phyloP scores from a whole-genome alignment of 1,284 basidiomycete genomes.

The Apiotrichum sp. region DNA sequence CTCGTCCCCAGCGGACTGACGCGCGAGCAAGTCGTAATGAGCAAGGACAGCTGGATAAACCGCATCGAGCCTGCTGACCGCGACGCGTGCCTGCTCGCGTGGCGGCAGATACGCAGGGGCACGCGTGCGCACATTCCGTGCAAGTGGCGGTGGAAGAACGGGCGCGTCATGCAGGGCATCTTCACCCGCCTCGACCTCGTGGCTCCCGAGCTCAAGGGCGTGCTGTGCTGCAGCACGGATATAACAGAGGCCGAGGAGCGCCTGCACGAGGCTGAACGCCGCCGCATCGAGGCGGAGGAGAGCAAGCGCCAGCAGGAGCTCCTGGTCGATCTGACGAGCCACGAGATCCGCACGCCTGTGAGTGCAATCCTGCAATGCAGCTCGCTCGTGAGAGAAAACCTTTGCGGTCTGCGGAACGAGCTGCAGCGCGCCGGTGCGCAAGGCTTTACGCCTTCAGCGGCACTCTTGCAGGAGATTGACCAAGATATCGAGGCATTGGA shows the following conservation, averaged over 20 bases:
- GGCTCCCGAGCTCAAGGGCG: slow-evolving; percentile 23
- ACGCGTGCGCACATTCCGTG: background rate
- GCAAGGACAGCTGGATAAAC: background rate
- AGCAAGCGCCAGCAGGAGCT: slow-evolving; percentile 25
- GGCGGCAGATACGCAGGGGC: slow-evolving; percentile 1
- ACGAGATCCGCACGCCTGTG: slow-evolving; percentile 32
- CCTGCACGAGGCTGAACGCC: slow-evolving; percentile 33
- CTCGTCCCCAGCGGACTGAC: slow-evolving; percentile 12
- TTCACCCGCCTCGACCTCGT: slow-evolving; percentile 37
- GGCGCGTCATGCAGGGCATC: slow-evolving; percentile 23
- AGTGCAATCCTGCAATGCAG: slow-evolving; percentile 32
- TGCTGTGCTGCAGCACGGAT: slow-evolving; percentile 38
- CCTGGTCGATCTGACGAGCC: slow-evolving; percentile 31
- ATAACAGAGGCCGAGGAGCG: slow-evolving; percentile 37
- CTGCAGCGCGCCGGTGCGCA: background rate
- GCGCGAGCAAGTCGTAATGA: slow-evolving; percentile 3
- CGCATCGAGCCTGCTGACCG: background rate
- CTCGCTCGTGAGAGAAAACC: slow-evolving; percentile 28
- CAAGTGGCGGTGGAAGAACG: slow-evolving; percentile 37
- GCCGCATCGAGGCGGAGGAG: slow-evolving; percentile 39
- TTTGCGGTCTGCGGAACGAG: slow-evolving; percentile 18
- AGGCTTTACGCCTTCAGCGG: slow-evolving; percentile 12
- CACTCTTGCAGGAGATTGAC: slow-evolving; percentile 30
- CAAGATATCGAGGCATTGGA: slow-evolving; percentile 37
- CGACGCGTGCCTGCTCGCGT: background rate